Evolutionary conservation across 345 rosid genomes (phyloP).

Genomic region (Rhizophora mangle): DNA sequence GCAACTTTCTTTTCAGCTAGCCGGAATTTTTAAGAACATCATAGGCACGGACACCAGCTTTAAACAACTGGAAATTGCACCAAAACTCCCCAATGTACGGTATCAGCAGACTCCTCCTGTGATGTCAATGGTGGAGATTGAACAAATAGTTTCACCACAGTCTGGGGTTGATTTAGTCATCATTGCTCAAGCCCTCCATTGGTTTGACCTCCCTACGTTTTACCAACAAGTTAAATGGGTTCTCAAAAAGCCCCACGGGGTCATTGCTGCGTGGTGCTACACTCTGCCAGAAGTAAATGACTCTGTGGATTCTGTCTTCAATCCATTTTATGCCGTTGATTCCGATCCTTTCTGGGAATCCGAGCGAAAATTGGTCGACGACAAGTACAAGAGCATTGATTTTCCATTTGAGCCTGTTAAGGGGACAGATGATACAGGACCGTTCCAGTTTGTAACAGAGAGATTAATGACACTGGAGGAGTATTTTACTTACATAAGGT

Average conservation of each 20-base stretch:
- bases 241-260: constrained; percentile 73
- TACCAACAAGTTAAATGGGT: constrained; percentile 58
- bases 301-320: constrained; percentile 49
- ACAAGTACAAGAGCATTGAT: constrained; percentile 43
- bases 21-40: constrained; percentile 61
- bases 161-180: constrained; percentile 63
- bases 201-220: constrained; percentile 60
- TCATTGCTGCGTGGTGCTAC: constrained; percentile 86
- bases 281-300: constrained; percentile 51
- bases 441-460: constrained; percentile 52
- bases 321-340: constrained; percentile 41
- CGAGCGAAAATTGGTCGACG: constrained; percentile 55
- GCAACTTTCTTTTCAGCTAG: constrained; percentile 40
- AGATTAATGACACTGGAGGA: constrained; percentile 52
- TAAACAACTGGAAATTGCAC: constrained; percentile 58
- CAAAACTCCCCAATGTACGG: constrained; percentile 50
- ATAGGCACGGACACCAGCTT: constrained; percentile 82
- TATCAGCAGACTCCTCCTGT: constrained; percentile 55
- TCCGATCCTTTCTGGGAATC: constrained; percentile 55
- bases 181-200: constrained; percentile 76
- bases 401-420: constrained; percentile 71
- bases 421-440: constrained; percentile 48
- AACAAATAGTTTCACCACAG: constrained; percentile 31
- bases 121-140: constrained; percentile 44
- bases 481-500: constrained; percentile 51